These are phyloP conservation scores for Ciborinia camelliae DNA, from an alignment of 2,329 filamentous ascomycete genomes.

Conservation along the genomic window DNA sequence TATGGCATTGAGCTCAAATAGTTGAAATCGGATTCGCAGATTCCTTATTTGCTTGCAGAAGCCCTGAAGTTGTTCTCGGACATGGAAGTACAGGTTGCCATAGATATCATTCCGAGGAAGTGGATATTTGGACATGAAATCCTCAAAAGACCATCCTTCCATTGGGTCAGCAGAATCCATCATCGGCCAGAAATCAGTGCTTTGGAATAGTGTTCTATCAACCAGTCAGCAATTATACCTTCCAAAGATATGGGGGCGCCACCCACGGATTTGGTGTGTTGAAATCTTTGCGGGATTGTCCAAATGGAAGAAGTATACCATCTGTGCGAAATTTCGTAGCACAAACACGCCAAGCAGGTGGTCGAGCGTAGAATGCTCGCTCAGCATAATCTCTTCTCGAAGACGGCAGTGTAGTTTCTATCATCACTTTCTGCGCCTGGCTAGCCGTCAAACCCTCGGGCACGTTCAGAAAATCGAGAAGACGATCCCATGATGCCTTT, in stretches of 20 bases:
- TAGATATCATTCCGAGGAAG: conserved; percentile 19
- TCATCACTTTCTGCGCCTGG: conserved; percentile 32
- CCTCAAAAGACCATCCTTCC: conserved; percentile 37
- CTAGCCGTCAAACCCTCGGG: conserved; percentile 30
- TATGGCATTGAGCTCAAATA: conserved; percentile 9
- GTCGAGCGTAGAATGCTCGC: conserved; percentile 30
- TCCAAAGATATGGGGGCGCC: not conserved
- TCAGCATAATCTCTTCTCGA: conserved; percentile 39
- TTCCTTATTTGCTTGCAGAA: conserved; percentile 7
- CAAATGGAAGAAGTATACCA: conserved; percentile 44
- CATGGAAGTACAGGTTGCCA: conserved; percentile 11
- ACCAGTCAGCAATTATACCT: not conserved
- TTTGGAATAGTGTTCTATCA: conserved; percentile 40
- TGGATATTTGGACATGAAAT: not conserved
- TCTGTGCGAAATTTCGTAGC: conserved; percentile 38
- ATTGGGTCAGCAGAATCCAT: conserved; percentile 40
- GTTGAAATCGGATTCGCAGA: not conserved
- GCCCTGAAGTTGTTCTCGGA: not conserved
- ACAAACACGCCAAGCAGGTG: conserved; percentile 34
- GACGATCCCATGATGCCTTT: conserved; percentile 33
- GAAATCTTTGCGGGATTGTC: conserved; percentile 36
- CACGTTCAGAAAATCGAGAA: conserved; percentile 34
- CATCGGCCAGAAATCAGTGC: conserved; percentile 39
- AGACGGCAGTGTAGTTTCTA: conserved; percentile 33
- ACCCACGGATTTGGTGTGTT: conserved; percentile 43